These are phyloP conservation scores for Botryotinia narcissicola DNA, from an alignment of 2,329 filamentous ascomycete species.

Conservation along the genomic window DNA sequence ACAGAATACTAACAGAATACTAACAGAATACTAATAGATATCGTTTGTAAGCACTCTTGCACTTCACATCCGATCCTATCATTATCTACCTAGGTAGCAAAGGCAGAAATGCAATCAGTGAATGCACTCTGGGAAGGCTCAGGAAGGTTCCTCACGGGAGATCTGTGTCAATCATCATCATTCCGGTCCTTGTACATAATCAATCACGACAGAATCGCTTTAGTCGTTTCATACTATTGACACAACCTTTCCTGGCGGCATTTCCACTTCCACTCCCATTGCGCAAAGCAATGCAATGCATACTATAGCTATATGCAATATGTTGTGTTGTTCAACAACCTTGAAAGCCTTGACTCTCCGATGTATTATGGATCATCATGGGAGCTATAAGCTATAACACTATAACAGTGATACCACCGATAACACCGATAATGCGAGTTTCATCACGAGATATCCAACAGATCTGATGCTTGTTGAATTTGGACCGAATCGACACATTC, in stretches of 20 bases:
- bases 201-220: background rate
- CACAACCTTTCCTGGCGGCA: background rate
- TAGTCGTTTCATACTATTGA: background rate
- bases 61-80: background rate
- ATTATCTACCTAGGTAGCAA: too few species aligned
- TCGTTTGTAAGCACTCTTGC: background rate
- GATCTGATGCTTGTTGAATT: background rate
- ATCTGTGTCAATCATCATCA: background rate
- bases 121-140: background rate
- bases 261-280: background rate
- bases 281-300: background rate
- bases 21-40: background rate
- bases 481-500: background rate
- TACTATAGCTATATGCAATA: background rate
- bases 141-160: background rate
- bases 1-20: too few species aligned
- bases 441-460: conserved; percentile 4
- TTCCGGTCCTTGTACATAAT: background rate
- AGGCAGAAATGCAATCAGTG: too few species aligned
- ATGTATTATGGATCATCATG: background rate
- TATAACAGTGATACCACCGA: background rate
- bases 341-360: background rate
- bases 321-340: background rate
- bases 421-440: background rate
- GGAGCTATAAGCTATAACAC: too few species aligned